Percentiles rank a stretch among this genome's conserved stretches.
Evolutionary conservation across 257 asterid genomes (phyloP).

Genomic region (Penstemon barbatus): DNA sequence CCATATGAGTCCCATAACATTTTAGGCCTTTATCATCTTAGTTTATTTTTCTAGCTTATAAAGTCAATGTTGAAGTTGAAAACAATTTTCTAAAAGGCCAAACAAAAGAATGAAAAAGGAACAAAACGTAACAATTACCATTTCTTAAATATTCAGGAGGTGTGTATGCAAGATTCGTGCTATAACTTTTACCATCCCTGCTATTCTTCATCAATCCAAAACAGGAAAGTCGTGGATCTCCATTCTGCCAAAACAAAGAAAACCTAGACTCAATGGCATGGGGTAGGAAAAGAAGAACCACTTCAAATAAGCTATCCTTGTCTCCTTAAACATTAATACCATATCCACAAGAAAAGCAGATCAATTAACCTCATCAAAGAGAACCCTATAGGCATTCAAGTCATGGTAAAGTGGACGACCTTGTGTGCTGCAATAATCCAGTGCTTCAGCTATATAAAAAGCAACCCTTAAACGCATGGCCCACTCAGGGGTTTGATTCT

Average conservation of each 20-base stretch:
- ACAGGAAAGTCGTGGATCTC: constrained; percentile 95
- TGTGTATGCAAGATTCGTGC: constrained; percentile 97
- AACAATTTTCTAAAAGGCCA: constrained; percentile 11
- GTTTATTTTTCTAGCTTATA: constrained; percentile 3
- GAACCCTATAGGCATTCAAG: constrained; percentile 96
- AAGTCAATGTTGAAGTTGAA: constrained; percentile 3
- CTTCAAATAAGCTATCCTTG: constrained; percentile 13
- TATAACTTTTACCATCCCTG: constrained; percentile 96
- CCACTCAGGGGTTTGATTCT: constrained; percentile 95
- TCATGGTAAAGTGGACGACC: constrained; percentile 95
- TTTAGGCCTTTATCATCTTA: constrained; percentile 2
- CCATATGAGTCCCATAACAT: not conserved
- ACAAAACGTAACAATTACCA: constrained; percentile 44
- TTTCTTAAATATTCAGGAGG: constrained; percentile 95
- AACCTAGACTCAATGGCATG: not conserved
- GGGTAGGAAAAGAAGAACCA: not conserved
- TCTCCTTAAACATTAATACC: constrained; percentile 15
- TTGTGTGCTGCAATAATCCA: constrained; percentile 84
- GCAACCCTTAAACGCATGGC: constrained; percentile 98
- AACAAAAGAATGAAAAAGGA: not conserved
- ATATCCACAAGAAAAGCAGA: constrained; percentile 15
- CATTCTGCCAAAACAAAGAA: constrained; percentile 53
- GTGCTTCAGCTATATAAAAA: constrained; percentile 88
- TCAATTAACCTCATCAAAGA: constrained; percentile 81
- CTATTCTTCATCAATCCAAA: constrained; percentile 97